phyloP scores from a whole-genome alignment of 257 asterid genomes.

The Solanum clarkiae region DNA sequence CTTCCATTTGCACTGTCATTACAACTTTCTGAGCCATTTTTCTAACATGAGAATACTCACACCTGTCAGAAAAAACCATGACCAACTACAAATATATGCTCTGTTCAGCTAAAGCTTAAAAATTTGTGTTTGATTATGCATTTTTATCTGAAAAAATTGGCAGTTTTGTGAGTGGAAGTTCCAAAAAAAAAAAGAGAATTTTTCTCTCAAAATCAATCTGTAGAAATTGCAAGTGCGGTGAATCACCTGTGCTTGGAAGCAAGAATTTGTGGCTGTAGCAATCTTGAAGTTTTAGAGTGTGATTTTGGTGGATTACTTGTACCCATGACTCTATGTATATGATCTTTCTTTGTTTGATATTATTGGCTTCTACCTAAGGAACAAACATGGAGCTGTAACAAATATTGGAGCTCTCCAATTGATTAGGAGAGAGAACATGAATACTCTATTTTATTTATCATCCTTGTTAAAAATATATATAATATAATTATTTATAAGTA shows the following conservation, averaged over 20 bases:
- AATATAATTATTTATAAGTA: no score
- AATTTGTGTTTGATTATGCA: no score
- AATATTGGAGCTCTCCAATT: not conserved
- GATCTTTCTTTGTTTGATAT: not conserved
- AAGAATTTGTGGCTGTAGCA: constrained; percentile 6
- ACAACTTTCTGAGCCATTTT: constrained; percentile 40
- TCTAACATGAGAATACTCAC: constrained; percentile 16
- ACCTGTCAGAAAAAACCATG: not conserved
- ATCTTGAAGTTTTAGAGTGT: constrained; percentile 7
- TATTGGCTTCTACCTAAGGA: not conserved
- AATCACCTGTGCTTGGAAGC: constrained; percentile 44
- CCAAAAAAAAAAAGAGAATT: not conserved
- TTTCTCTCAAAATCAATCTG: not conserved
- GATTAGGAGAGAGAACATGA: constrained; percentile 22
- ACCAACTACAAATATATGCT: not conserved
- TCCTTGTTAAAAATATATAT: not conserved
- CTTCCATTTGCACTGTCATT: constrained; percentile 42
- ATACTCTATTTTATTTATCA: not conserved
- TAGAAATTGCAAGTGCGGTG: not conserved
- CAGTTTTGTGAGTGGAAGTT: not conserved
- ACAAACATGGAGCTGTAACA: constrained; percentile 9
- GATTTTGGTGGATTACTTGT: constrained; percentile 4
- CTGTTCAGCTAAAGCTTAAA: no score
- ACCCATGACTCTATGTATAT: constrained; percentile 4
- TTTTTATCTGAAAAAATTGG: no score